Evolutionary conservation across 805 yeast genomes (phyloP).

Genomic region (Candida vaughaniae): DNA sequence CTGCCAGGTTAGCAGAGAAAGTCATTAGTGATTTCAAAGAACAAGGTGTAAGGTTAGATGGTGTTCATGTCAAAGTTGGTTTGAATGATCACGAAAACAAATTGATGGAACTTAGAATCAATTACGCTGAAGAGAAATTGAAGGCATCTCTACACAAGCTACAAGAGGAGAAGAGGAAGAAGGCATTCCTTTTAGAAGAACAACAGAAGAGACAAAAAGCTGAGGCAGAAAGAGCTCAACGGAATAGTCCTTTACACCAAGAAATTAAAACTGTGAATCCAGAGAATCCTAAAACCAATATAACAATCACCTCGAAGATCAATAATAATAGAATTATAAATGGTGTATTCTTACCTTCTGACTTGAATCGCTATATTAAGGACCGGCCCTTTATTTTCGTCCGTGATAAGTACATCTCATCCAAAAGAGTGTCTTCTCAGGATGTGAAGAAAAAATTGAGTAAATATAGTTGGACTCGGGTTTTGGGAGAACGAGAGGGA

Average conservation of each 20-base stretch:
- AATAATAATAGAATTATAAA: conserved; percentile 28
- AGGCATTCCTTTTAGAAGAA: conserved; percentile 16
- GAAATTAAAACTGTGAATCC: conserved; percentile 4
- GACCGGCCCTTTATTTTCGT: conserved; percentile 60
- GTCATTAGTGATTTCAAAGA: conserved; percentile 25
- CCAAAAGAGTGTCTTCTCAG: conserved; percentile 46
- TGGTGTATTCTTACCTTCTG: conserved; percentile 47
- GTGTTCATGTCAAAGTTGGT: conserved; percentile 52
- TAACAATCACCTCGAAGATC: conserved; percentile 34
- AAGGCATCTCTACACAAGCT: conserved; percentile 23
- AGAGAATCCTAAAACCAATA: conserved; percentile 25
- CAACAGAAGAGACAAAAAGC: conserved; percentile 17
- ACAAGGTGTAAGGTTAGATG: conserved; percentile 46
- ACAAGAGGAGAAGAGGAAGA: conserved; percentile 36
- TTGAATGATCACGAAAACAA: conserved; percentile 47
- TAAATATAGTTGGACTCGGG: conserved; percentile 64
- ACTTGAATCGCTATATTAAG: conserved; percentile 48
- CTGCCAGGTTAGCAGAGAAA: conserved; percentile 35
- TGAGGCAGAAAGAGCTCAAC: conserved; percentile 12
- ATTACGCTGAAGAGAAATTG: conserved; percentile 30
- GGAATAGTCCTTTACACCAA: conserved; percentile 5
- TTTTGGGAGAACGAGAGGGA: conserved; percentile 63
- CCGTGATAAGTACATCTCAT: conserved; percentile 48
- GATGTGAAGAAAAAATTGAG: conserved; percentile 61
- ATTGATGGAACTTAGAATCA: conserved; percentile 35